A percentile compares a stretch with the other conserved stretches of the same genome.
Evolutionary conservation across 345 rosid species (phyloP).

Genomic region (Gossypioides kirkii): DNA sequence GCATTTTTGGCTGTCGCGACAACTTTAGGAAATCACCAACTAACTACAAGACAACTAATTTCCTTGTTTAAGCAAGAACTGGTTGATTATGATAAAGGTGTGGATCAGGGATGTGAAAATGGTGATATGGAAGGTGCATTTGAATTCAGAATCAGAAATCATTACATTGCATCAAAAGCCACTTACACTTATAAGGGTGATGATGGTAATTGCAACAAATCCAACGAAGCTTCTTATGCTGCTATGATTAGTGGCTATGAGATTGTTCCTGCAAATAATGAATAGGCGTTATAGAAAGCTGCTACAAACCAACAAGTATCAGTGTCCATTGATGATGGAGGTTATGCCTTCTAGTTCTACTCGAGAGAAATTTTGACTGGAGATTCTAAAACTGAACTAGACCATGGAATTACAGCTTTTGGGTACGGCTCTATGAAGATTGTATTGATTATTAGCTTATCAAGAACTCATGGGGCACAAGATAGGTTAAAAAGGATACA

Average conservation of each 20-base stretch:
- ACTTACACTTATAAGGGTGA: conserved; percentile 42
- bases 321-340: conserved; percentile 40
- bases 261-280: conserved; percentile 42
- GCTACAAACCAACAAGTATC: conserved; percentile 59
- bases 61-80: conserved; percentile 67
- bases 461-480: conserved; percentile 37
- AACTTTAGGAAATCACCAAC: conserved; percentile 47
- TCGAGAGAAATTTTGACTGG: conserved; percentile 44
- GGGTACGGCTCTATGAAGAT: background rate
- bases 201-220: conserved; percentile 30
- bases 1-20: conserved; percentile 38
- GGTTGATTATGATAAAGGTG: conserved; percentile 39
- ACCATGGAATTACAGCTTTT: conserved; percentile 2
- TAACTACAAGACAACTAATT: conserved; percentile 43
- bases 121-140: conserved; percentile 60
- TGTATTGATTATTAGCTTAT: conserved; percentile 24
- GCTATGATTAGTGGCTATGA: conserved; percentile 35
- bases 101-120: conserved; percentile 40
- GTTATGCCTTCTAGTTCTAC: conserved; percentile 42
- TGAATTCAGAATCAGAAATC: conserved; percentile 28
- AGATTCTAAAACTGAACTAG: conserved; percentile 25
- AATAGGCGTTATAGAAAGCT: conserved; percentile 48
- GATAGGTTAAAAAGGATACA: conserved; percentile 34
- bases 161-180: conserved; percentile 41
- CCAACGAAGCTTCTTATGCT: conserved; percentile 11